phyloP scores from a whole-genome alignment of 2,329 filamentous ascomycete species.

The Sclerotinia subarctica region DNA sequence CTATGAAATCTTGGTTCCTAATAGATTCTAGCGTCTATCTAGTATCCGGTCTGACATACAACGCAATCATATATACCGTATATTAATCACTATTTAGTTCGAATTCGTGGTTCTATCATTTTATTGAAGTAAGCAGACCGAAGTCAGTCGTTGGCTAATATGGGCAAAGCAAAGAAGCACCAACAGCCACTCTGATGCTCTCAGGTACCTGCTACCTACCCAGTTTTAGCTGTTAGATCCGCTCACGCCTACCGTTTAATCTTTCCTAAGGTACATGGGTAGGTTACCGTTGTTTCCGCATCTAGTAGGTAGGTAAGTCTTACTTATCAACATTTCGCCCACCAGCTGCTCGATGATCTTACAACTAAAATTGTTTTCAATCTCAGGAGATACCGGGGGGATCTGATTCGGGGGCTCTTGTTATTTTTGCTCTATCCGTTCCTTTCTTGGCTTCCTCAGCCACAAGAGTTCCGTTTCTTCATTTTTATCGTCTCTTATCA shows the following conservation, averaged over 20 bases:
- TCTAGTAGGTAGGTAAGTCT: neutral
- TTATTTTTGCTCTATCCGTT: neutral
- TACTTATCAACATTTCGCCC: neutral
- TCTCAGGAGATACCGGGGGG: neutral
- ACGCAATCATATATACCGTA: neutral
- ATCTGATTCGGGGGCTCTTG: neutral
- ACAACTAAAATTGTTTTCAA: neutral
- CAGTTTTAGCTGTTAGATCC: neutral
- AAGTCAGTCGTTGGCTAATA: neutral
- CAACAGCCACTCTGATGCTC: neutral
- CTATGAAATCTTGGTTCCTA: neutral
- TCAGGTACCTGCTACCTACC: no score
- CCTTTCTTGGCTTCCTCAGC: conserved; percentile 3
- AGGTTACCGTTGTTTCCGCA: neutral
- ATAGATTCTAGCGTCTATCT: conserved; percentile 8
- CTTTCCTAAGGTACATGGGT: neutral
- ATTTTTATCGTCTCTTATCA: neutral
- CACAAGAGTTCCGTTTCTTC: neutral
- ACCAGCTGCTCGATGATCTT: conserved; percentile 2
- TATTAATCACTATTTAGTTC: neutral
- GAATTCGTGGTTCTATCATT: conserved; percentile 2
- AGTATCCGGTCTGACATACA: conserved; percentile 4
- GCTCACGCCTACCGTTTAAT: neutral
- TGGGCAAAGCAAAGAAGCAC: neutral
- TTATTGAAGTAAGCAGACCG: no score